Evolutionary conservation across 306 rosid species (phyloP), one percentile per base, ranked within the genome.

Genomic region (Prinsepia uniflora): DNA sequence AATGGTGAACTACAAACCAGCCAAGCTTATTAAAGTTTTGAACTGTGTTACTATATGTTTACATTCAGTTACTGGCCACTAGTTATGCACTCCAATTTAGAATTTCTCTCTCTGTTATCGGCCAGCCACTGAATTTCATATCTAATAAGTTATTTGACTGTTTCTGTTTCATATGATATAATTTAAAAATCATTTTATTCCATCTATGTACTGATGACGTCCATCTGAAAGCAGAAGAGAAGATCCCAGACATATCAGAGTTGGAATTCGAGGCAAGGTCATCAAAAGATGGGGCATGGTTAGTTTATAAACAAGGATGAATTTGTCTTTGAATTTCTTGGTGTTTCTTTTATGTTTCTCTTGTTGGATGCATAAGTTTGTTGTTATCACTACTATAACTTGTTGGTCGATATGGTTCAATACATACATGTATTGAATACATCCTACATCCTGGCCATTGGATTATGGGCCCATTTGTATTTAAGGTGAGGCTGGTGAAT

Each of bases 261-360:
- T 76, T 90, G 84, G 99, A 91, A 80, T 95, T 95, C 53, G 99
- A 94, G 81, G 99, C 97, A 5, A 87, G 81, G 78, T 94, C 99
- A 55, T 78, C 97, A 61, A 94, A 91, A 79, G 97, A 94, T 68
- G 96, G 90, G 59, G 99, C 97, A 72, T 94, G 99, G 99, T 94
- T 84, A 75, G 86, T 63, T n/a, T 66, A 56, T 24, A 70, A 55
- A 46, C 47, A 43, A 42, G 17, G 59, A 56, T 42, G 54, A 22
- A n/a, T 65, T 45, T 63, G 67, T 63, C 67, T n/a, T 63, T 53
- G 15, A 20, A 7, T 19, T 70, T 42, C 10, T 20, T 43, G 24
- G 9, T 14, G 36, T 30, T 30, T 42, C 17, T 24, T 41, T 55
- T 70, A 39, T 18, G 6, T 42, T 22, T 19, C 1, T 68, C 19